A percentile compares a stretch with the other conserved stretches of the same genome.
Evolutionary conservation across 768 basidiomycete genomes (phyloP).

Genomic region (Tulasnella sp.): DNA sequence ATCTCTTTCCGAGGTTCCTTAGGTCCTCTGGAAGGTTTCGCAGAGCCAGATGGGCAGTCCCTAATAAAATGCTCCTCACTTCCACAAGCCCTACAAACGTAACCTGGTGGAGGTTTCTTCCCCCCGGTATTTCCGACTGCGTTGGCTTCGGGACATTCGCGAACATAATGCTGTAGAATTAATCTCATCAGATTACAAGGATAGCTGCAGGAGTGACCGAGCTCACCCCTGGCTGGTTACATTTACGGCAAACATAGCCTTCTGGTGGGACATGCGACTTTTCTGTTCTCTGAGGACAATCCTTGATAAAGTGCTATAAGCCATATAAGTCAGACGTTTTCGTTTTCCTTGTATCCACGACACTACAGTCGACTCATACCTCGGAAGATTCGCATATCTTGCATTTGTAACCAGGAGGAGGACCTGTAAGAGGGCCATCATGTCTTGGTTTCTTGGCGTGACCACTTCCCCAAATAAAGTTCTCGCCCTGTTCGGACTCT

Average conservation of each 20-base stretch:
- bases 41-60: constrained; percentile 61
- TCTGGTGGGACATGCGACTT: constrained; percentile 43
- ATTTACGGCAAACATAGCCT: constrained; percentile 78
- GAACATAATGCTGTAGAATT: constrained; percentile 57
- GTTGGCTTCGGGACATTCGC: constrained; percentile 75
- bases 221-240: constrained; percentile 42
- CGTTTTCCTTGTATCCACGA: background rate
- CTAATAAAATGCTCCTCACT: constrained; percentile 75
- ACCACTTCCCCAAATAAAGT: constrained; percentile 23
- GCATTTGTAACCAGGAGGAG: constrained; percentile 63
- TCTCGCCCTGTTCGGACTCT: constrained; percentile 8
- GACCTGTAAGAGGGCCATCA: constrained; percentile 19
- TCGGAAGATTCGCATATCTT: constrained; percentile 63
- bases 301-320: constrained; percentile 56
- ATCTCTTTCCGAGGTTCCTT: constrained; percentile 61
- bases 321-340: constrained; percentile 8
- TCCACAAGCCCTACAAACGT: constrained; percentile 84
- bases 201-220: constrained; percentile 4
- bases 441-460: constrained; percentile 22
- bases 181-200: background rate
- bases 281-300: constrained; percentile 59
- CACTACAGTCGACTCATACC: constrained; percentile 30
- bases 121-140: constrained; percentile 73
- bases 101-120: constrained; percentile 68
- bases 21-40: constrained; percentile 32